Percentiles rank a stretch among this genome's conserved stretches.
Conservation (phyloP, 2,329 filamentous ascomycete genomes). For the Colletotrichum lentis region DNA sequence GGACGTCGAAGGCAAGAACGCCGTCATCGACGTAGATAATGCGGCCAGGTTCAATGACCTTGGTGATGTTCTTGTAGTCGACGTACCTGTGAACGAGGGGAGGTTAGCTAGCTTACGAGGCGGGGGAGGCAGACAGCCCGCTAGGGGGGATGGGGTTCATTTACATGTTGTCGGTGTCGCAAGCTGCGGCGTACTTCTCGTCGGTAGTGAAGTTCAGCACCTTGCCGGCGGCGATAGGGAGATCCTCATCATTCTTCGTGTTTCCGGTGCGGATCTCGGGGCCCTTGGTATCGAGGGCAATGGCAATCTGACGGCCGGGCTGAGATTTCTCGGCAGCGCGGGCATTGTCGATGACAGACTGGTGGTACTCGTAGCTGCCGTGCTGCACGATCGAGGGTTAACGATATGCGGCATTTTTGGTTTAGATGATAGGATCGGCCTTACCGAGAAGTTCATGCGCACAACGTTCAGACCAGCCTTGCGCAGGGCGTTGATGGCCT, state of each 20-base stretch:
- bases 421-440: not conserved
- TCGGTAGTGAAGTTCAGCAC: constrained; percentile 97
- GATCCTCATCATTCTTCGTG: constrained; percentile 85
- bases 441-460: constrained; percentile 94
- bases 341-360: constrained; percentile 96
- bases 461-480: constrained; percentile 94
- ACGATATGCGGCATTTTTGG: constrained; percentile 11
- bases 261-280: constrained; percentile 70
- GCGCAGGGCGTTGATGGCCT: constrained; percentile 95
- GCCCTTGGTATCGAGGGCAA: constrained; percentile 82
- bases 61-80: constrained; percentile 99
- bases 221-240: constrained; percentile 83
- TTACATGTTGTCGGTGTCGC: constrained; percentile 93
- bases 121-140: constrained; percentile 17
- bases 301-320: constrained; percentile 87
- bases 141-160: constrained; percentile 45
- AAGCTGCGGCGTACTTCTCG: constrained; percentile 84
- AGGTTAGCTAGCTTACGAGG: not conserved
- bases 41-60: constrained; percentile 90
- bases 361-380: constrained; percentile 94
- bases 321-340: constrained; percentile 82
- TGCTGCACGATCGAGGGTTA: constrained; percentile 53
- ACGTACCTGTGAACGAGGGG: constrained; percentile 71
- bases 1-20: constrained; percentile 94
- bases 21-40: constrained; percentile 98